phyloP scores from a whole-genome alignment of 306 rosid genomes.

The Gastrolobium villosum region DNA sequence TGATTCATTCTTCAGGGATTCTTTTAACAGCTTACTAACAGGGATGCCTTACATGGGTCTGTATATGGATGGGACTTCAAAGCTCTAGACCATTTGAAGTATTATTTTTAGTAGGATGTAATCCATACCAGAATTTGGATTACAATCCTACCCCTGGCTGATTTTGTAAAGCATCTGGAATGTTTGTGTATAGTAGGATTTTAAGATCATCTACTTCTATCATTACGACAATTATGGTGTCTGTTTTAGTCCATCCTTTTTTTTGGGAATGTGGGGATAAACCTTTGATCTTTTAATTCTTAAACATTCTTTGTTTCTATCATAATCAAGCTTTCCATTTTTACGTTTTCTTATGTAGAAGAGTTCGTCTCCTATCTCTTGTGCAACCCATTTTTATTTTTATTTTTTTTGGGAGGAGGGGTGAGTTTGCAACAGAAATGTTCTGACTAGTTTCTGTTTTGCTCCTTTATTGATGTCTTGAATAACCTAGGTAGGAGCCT shows the following conservation, averaged over 20 bases:
- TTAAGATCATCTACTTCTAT: slow-evolving; percentile 25
- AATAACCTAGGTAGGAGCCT: slow-evolving; percentile 88
- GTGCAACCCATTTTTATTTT: no score
- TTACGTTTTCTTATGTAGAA: no score
- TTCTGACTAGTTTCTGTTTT: slow-evolving; percentile 36
- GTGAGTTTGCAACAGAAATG: slow-evolving; percentile 22
- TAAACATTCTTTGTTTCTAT: no score
- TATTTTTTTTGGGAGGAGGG: background rate
- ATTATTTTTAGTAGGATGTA: no score
- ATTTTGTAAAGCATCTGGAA: slow-evolving; percentile 32
- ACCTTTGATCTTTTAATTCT: background rate
- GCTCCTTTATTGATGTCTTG: slow-evolving; percentile 44
- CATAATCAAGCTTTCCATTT: no score
- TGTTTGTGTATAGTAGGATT: slow-evolving; percentile 23
- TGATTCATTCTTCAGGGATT: background rate
- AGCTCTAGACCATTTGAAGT: no score
- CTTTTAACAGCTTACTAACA: background rate
- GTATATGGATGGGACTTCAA: background rate
- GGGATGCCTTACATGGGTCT: background rate
- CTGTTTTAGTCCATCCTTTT: slow-evolving; percentile 8
- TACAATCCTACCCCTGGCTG: slow-evolving; percentile 3
- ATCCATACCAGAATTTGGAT: background rate
- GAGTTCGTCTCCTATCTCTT: no score
- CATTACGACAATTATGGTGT: slow-evolving; percentile 22
- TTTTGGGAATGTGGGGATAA: background rate